Percentiles rank a stretch among this genome's conserved stretches.
phyloP scores from a whole-genome alignment of 768 basidiomycete genomes.

The Hydnomerulius pinastri region DNA sequence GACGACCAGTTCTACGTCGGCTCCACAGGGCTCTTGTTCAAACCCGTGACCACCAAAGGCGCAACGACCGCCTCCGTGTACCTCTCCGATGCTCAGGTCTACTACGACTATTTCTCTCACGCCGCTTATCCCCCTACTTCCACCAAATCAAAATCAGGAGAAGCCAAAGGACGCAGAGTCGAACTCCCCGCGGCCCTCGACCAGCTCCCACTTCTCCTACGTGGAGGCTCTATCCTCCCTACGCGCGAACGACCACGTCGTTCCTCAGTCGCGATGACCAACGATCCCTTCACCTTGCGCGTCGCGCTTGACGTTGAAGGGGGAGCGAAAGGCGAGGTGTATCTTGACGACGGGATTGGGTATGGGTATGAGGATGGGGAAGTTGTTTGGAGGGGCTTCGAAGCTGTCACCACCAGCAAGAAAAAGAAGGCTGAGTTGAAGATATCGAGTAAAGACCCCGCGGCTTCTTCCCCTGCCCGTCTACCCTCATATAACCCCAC shows the following conservation, averaged over 20 bases:
- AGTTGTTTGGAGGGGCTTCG: conserved; percentile 81
- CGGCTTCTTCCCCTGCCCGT: conserved; percentile 52
- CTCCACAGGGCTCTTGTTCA: conserved; percentile 83
- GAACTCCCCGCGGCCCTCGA: conserved; percentile 80
- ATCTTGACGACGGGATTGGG: conserved; percentile 91
- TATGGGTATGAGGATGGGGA: conserved; percentile 76
- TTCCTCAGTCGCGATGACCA: conserved; percentile 83
- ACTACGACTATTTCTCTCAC: conserved; percentile 90
- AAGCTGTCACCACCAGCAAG: conserved; percentile 45
- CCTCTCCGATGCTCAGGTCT: conserved; percentile 87
- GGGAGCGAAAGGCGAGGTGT: conserved; percentile 79
- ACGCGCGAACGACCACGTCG: conserved; percentile 87
- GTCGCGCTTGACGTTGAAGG: conserved; percentile 68
- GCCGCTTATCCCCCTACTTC: conserved; percentile 61
- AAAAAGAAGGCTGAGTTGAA: conserved; percentile 44
- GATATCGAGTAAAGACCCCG: conserved; percentile 56
- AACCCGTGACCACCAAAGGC: conserved; percentile 82
- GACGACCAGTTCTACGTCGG: conserved; percentile 97
- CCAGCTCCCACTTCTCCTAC: conserved; percentile 82
- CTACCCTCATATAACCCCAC: conserved; percentile 49
- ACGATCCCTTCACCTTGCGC: conserved; percentile 90
- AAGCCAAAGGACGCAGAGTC: conserved; percentile 57
- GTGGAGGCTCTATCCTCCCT: conserved; percentile 87
- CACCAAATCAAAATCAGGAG: conserved; percentile 17
- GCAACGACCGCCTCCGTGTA: conserved; percentile 74